Percentiles rank a stretch among this genome's conserved stretches.
Evolutionary conservation across 345 rosid genomes (phyloP).

Genomic region (Euphorbia lathyris): DNA sequence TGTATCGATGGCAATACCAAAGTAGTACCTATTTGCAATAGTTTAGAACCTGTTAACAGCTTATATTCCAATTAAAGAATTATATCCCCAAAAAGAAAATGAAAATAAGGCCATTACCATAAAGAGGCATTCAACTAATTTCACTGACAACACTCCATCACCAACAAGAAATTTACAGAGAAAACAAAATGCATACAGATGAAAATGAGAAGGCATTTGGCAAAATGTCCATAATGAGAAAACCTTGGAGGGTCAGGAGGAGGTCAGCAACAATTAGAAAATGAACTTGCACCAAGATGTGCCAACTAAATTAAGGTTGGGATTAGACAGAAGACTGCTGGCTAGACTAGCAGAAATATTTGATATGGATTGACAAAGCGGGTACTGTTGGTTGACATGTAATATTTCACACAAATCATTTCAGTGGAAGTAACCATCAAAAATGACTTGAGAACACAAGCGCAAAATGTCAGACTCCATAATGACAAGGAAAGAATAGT

Average conservation of each 20-base stretch:
- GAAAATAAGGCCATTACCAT: constrained; percentile 1
- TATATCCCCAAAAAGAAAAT: constrained; percentile 26
- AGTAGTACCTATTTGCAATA: constrained; percentile 66
- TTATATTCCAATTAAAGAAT: constrained; percentile 37
- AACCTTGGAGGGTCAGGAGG: not conserved
- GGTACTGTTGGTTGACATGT: not conserved
- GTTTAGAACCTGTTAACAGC: constrained; percentile 63
- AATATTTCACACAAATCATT: not conserved
- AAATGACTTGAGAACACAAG: not conserved
- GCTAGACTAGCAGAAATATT: not conserved
- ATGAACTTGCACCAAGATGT: not conserved
- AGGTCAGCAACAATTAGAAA: not conserved
- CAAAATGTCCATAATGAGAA: not conserved
- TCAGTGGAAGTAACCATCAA: not conserved
- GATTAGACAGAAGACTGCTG: no score
- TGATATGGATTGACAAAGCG: not conserved
- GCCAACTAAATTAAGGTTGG: not conserved
- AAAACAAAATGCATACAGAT: not conserved
- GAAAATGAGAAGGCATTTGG: not conserved
- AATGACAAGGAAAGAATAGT: constrained; percentile 5
- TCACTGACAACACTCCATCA: constrained; percentile 17
- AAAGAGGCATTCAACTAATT: constrained; percentile 19
- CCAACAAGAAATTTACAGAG: not conserved
- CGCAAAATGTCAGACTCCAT: not conserved
- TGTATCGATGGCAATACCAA: constrained; percentile 64